Evolutionary conservation across 495 filamentous ascomycete genomes (phyloP).

Genomic region (Hypoxylon cercidicola): DNA sequence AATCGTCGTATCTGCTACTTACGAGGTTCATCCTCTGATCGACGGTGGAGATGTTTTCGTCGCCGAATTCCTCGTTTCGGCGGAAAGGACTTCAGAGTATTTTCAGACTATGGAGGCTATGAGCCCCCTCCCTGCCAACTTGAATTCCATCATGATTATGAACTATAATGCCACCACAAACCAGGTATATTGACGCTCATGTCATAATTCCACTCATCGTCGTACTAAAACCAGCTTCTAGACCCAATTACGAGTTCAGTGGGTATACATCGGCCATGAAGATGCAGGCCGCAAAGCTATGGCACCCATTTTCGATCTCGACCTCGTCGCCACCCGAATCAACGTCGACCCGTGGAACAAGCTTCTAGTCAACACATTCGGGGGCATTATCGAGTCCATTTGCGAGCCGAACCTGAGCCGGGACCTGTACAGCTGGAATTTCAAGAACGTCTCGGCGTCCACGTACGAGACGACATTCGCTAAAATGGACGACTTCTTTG

Average conservation of each 20-base stretch:
- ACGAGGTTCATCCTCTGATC: slow-evolving; percentile 37
- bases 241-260: slow-evolving; percentile 26
- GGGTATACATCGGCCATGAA: slow-evolving; percentile 39
- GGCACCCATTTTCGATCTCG: slow-evolving; percentile 37
- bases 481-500: slow-evolving; percentile 32
- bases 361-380: neutral
- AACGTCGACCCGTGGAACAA: slow-evolving; percentile 20
- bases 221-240: neutral
- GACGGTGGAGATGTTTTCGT: slow-evolving; percentile 44
- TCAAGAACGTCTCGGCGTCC: slow-evolving; percentile 22
- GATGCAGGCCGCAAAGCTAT: slow-evolving; percentile 27
- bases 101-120: slow-evolving; percentile 39
- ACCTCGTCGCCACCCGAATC: slow-evolving; percentile 8
- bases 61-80: slow-evolving; percentile 45
- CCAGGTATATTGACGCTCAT: neutral
- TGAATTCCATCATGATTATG: slow-evolving; percentile 16
- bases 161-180: slow-evolving; percentile 16
- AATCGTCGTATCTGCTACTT: slow-evolving; percentile 54
- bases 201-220: neutral
- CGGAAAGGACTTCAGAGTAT: slow-evolving; percentile 24
- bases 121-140: slow-evolving; percentile 29
- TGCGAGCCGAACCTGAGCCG: neutral
- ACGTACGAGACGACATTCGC: slow-evolving; percentile 29
- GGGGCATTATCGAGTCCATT: neutral
- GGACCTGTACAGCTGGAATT: slow-evolving; percentile 4